Evolutionary conservation across 2,329 filamentous ascomycete genomes (phyloP), one percentile per base, ranked within the genome.

Genomic region (Cordyceps militaris): DNA sequence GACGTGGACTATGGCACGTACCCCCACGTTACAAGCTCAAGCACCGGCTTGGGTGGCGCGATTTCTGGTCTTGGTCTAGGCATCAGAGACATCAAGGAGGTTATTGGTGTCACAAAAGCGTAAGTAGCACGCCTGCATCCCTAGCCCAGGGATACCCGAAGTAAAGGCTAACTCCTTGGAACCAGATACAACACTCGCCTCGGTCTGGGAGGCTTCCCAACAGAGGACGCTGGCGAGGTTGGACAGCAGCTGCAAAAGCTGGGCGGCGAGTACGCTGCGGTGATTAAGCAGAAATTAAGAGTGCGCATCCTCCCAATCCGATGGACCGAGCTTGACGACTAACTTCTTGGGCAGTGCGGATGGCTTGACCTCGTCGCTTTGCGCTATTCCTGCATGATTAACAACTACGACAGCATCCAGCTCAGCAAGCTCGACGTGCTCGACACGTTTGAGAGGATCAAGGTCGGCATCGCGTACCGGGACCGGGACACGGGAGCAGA

Each of bases 401-500:
- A 87, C 72, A 77, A 85, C 73, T 87, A 87, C 73, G 51, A 85
- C 83, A 2, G 71, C 76, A 38, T 66, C 82, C 21, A 62, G 49
- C 55, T 60, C 48, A 56, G 57, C n/a, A 53, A 84, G 71, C 79
- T 89, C 23, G 86, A 89, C 64, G 79, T 89, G n/a, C 78, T 90
- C 14, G 86, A 89, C 67, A 80, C 80, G 23, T 89, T 94, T 69
- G 77, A 81, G 6, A 84, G 83, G 67, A 79, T 94, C 71, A 87
- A 90, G 69, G 47, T 61, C 13, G 54, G 47, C 13, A 81, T 86
- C 9, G 83, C 81, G 2, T 94, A 94, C 72, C 75, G 74, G 61
- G 69, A 66, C 59, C 44, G 53, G 32, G 53, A 60, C 8, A 52
- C 51, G 11, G 56, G 44, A 24, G 47, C 59, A 66, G 72, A 74